phyloP scores from a whole-genome alignment of 495 filamentous ascomycete genomes.

The Thermothielavioides terrestris region DNA sequence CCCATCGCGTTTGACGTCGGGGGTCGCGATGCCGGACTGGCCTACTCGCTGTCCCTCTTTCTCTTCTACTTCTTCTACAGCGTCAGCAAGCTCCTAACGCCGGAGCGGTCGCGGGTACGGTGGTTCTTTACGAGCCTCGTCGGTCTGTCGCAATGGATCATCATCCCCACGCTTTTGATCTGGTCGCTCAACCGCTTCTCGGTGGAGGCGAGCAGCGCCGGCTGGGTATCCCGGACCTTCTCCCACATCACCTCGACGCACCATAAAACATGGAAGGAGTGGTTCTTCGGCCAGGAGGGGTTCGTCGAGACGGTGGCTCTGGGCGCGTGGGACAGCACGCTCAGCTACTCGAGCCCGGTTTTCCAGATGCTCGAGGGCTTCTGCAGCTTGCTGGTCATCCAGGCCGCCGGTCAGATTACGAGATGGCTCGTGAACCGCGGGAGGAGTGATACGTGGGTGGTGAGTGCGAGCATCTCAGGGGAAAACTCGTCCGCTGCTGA shows the following conservation, averaged over 20 bases:
- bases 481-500: background rate
- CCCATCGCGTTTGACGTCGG: slow-evolving; percentile 96
- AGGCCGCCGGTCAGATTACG: slow-evolving; percentile 90
- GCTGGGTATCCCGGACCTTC: slow-evolving; percentile 77
- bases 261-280: slow-evolving; percentile 61
- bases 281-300: slow-evolving; percentile 76
- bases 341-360: slow-evolving; percentile 88
- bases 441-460: slow-evolving; percentile 94
- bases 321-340: slow-evolving; percentile 78
- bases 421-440: slow-evolving; percentile 88
- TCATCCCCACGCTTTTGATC: slow-evolving; percentile 74
- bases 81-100: slow-evolving; percentile 67
- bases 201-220: slow-evolving; percentile 65
- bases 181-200: slow-evolving; percentile 93
- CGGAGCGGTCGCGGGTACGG: slow-evolving; percentile 67
- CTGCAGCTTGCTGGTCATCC: slow-evolving; percentile 91
- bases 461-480: slow-evolving; percentile 39
- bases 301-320: slow-evolving; percentile 68
- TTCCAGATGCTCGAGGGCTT: slow-evolving; percentile 95
- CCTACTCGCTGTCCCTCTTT: slow-evolving; percentile 79
- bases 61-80: slow-evolving; percentile 87
- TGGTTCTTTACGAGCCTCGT: slow-evolving; percentile 57
- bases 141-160: slow-evolving; percentile 71
- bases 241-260: slow-evolving; percentile 41
- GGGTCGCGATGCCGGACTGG: slow-evolving; percentile 84